Conservation (phyloP, 192 early-diverging fungal genomes). For the Linnemannia schmuckeri region DNA sequence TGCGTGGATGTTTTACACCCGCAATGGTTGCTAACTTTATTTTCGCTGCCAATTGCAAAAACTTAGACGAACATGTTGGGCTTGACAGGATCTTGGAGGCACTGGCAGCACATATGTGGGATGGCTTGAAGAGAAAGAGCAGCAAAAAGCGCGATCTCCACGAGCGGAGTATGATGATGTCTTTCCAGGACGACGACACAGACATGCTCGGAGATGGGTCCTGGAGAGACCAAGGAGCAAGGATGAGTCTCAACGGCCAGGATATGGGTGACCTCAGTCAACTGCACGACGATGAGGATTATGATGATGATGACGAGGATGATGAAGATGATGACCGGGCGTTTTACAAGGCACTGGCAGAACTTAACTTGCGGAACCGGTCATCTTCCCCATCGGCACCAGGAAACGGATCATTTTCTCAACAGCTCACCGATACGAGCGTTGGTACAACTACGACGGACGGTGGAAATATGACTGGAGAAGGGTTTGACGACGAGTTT, state of each 20-base stretch:
- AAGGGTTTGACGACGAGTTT: constrained; percentile 41
- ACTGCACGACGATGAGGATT: constrained; percentile 21
- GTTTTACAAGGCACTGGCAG: constrained; percentile 36
- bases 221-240: constrained; percentile 16
- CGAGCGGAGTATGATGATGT: constrained; percentile 54
- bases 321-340: constrained; percentile 45
- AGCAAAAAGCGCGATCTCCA: constrained; percentile 46
- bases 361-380: constrained; percentile 38
- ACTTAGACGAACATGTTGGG: constrained; percentile 61
- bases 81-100: constrained; percentile 71
- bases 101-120: constrained; percentile 76
- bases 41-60: neutral
- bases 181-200: constrained; percentile 47
- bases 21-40: neutral
- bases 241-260: constrained; percentile 10
- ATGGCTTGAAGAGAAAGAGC: constrained; percentile 65
- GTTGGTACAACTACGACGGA: neutral
- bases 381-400: constrained; percentile 17
- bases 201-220: constrained; percentile 36
- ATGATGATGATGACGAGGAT: constrained; percentile 41
- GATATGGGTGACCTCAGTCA: constrained; percentile 13
- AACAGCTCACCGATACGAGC: neutral
- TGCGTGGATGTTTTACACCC: too few relatives aligned
- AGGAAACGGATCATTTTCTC: constrained; percentile 9
- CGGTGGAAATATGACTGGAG: constrained; percentile 1